Evolutionary conservation across 1,284 basidiomycete genomes (phyloP).

Genomic region (Ceratobasidium theobromae): DNA sequence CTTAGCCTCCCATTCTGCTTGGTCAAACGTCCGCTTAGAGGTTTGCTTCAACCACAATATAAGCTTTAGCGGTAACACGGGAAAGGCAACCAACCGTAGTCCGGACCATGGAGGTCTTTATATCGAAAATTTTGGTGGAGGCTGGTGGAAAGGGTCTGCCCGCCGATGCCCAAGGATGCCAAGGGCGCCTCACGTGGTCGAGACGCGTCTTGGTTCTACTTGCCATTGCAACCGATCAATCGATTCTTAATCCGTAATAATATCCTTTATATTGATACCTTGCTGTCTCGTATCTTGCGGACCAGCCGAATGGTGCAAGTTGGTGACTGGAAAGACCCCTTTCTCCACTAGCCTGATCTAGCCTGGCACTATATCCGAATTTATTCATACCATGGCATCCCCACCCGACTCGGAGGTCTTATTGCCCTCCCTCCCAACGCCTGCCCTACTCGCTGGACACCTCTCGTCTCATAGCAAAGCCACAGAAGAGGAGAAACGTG

Average conservation of each 20-base stretch:
- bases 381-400: slow-evolving; percentile 49
- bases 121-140: slow-evolving; percentile 18
- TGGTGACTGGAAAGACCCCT: no score
- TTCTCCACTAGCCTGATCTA: no score
- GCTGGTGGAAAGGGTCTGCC: slow-evolving; percentile 22
- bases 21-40: slow-evolving; percentile 24
- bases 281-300: background rate
- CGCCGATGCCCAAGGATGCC: slow-evolving; percentile 17
- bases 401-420: slow-evolving; percentile 52
- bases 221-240: slow-evolving; percentile 24
- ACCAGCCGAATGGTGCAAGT: background rate
- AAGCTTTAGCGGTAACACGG: background rate
- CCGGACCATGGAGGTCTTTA: slow-evolving; percentile 26
- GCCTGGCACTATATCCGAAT: background rate
- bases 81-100: slow-evolving; percentile 3
- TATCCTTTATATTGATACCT: slow-evolving; percentile 7
- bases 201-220: slow-evolving; percentile 25
- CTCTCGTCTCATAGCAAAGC: slow-evolving; percentile 68
- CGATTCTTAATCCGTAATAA: slow-evolving; percentile 28
- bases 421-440: slow-evolving; percentile 73
- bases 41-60: background rate
- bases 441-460: slow-evolving; percentile 59
- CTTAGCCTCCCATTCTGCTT: slow-evolving; percentile 49
- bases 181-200: slow-evolving; percentile 11
- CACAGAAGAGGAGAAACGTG: slow-evolving; percentile 61